Conservation (phyloP, 371 early-diverging fungal species). For the Circinella minor region DNA sequence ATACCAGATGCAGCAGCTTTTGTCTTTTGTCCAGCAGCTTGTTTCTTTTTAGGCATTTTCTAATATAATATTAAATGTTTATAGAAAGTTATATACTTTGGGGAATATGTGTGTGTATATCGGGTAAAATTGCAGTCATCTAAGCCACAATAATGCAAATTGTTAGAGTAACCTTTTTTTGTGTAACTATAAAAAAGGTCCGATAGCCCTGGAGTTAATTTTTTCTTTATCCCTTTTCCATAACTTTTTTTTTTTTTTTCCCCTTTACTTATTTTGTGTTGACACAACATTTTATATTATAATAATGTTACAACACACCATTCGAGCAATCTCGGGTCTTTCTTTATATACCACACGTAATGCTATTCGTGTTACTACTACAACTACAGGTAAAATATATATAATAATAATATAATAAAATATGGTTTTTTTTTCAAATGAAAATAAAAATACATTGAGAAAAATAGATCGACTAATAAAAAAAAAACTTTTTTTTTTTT, state of each 20-base stretch:
- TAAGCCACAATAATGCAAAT: no score
- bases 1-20: conserved; percentile 31
- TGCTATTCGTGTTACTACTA: not conserved
- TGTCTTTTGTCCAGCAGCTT: conserved; percentile 46
- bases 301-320: not conserved
- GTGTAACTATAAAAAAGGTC: no score
- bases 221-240: no score
- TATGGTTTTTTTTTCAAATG: no score
- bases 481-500: not conserved
- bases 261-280: not conserved
- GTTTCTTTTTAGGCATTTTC: conserved; percentile 56
- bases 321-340: not conserved
- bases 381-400: not conserved
- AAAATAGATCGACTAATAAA: not conserved
- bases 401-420: no score
- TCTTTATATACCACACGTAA: not conserved
- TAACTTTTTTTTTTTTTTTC: no score
- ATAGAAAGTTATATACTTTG: no score
- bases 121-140: no score
- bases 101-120: no score
- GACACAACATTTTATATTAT: not conserved
- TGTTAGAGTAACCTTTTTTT: no score
- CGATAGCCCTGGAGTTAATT: no score
- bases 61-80: not conserved
- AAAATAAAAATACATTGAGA: no score